Percentiles rank a stretch among this genome's conserved stretches.
These are phyloP conservation scores for Collybiopsis luxurians DNA, from an alignment of 768 basidiomycete species.

Conservation along the genomic window DNA sequence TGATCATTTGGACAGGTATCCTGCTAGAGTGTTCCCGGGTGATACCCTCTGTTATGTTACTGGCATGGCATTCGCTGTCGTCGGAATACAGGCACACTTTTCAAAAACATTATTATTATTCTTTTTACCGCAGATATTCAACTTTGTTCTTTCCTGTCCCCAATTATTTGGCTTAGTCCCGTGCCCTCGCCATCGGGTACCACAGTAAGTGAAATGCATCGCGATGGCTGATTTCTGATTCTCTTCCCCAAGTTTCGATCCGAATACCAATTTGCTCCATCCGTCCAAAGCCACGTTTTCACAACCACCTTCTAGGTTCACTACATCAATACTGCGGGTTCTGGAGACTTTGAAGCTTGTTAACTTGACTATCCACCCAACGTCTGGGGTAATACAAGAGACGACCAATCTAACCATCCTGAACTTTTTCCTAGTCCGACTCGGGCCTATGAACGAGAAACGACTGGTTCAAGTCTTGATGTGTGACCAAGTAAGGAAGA, in stretches of 20 bases:
- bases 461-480: slow-evolving; percentile 73
- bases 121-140: slow-evolving; percentile 98
- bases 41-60: slow-evolving; percentile 98
- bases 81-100: slow-evolving; percentile 96
- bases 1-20: slow-evolving; percentile 65
- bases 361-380: slow-evolving; percentile 53
- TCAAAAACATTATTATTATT: slow-evolving; percentile 95
- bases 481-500: slow-evolving; percentile 58
- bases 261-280: slow-evolving; percentile 69
- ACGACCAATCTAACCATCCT: slow-evolving; percentile 90
- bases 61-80: slow-evolving; percentile 98
- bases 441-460: slow-evolving; percentile 87
- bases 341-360: slow-evolving; percentile 67
- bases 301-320: slow-evolving; percentile 51
- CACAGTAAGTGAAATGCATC: slow-evolving; percentile 52
- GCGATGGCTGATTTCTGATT: neutral
- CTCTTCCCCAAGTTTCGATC: slow-evolving; percentile 57
- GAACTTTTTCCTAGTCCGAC: slow-evolving; percentile 75
- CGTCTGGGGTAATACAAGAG: slow-evolving; percentile 57
- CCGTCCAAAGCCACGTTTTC: slow-evolving; percentile 70
- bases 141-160: slow-evolving; percentile 91
- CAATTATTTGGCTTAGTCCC: slow-evolving; percentile 93
- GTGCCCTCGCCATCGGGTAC: slow-evolving; percentile 92
- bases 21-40: slow-evolving; percentile 91
- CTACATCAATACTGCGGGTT: slow-evolving; percentile 53